Conservation (phyloP, 169 alveolate genomes). For the Plasmodium reichenowi region DNA sequence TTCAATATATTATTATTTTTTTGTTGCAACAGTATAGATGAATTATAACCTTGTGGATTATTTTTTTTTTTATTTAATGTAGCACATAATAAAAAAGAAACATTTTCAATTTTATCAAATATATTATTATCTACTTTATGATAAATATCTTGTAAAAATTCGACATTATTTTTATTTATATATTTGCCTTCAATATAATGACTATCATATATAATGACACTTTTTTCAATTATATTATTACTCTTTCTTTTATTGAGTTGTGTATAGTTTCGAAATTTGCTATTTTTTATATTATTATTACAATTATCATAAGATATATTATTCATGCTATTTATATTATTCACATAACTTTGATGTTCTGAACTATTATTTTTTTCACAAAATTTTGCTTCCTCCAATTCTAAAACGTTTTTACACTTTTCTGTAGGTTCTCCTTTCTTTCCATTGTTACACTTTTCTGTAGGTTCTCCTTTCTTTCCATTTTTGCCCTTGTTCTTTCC, state of each 20-base stretch:
- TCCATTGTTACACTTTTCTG: background rate
- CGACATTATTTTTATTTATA: slow-evolving; percentile 8
- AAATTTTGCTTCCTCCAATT: background rate
- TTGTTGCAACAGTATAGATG: background rate
- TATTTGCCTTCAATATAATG: slow-evolving; percentile 23
- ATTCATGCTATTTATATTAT: background rate
- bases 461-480: background rate
- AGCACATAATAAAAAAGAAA: slow-evolving; percentile 53
- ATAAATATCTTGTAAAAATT: slow-evolving; percentile 28
- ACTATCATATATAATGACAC: slow-evolving; percentile 13
- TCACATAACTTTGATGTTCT: background rate
- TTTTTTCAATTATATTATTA: background rate
- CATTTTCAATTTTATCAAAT: slow-evolving; percentile 3
- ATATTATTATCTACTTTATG: slow-evolving; percentile 31
- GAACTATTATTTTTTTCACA: background rate
- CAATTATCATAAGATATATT: background rate
- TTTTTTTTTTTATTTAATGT: background rate
- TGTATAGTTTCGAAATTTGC: slow-evolving; percentile 14
- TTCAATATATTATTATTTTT: slow-evolving; percentile 23
- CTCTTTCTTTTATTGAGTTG: background rate
- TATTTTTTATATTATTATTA: background rate
- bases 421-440: background rate
- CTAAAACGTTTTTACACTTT: background rate
- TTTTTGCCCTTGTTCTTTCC: background rate
- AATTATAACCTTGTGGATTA: background rate